Percentiles rank a stretch among this genome's conserved stretches.
Evolutionary conservation across 208 protist species (phyloP).

Genomic region (Jaenimonas drosophilae): DNA sequence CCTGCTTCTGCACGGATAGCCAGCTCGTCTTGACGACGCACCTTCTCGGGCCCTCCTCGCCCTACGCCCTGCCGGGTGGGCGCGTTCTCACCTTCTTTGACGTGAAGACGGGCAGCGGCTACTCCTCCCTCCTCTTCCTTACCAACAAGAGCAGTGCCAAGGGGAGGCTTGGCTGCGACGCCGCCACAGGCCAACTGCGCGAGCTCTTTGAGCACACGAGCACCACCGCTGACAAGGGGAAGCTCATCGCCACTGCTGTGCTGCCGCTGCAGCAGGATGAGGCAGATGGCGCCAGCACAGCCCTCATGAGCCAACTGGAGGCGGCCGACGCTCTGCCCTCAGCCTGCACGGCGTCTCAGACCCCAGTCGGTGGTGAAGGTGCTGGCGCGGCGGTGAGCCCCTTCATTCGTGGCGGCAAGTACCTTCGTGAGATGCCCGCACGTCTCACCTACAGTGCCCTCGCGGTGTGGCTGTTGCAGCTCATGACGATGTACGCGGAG

Average conservation of each 20-base stretch:
- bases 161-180: conserved; percentile 25
- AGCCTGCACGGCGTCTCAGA: too few relatives aligned
- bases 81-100: conserved; percentile 40
- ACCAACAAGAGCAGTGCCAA: conserved; percentile 21
- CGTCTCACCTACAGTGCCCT: conserved; percentile 23
- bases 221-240: background rate
- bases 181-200: conserved; percentile 15
- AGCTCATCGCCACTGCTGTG: background rate
- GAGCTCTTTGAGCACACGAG: conserved; percentile 26
- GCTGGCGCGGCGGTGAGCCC: too few relatives aligned
- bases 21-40: conserved; percentile 20
- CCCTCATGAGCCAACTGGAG: too few relatives aligned
- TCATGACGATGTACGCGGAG: conserved; percentile 52
- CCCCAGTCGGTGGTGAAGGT: too few relatives aligned
- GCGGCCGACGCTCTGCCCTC: too few relatives aligned
- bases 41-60: conserved; percentile 11
- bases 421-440: too few relatives aligned
- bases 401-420: too few relatives aligned
- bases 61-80: conserved; percentile 20
- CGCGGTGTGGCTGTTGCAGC: conserved; percentile 42
- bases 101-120: conserved; percentile 13
- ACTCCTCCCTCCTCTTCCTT: conserved; percentile 25
- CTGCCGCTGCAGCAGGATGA: conserved; percentile 4
- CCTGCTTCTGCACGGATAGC: conserved; percentile 13
- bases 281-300: too few relatives aligned